phyloP scores from a whole-genome alignment of 108 stramenopile species.

The Pseudonitzschia multiseries region DNA sequence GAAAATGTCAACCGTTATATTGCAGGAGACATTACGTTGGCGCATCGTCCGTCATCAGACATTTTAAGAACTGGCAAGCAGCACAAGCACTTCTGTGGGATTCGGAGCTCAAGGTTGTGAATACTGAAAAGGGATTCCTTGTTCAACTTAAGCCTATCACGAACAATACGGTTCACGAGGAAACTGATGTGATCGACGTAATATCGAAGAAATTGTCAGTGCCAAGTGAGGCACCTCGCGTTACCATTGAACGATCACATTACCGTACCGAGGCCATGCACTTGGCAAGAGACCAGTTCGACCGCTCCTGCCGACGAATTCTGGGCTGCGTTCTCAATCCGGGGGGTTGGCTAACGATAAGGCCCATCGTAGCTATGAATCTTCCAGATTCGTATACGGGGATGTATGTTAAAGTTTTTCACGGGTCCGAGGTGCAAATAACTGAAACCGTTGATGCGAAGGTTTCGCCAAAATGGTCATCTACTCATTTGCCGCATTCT shows the following conservation, averaged over 20 bases:
- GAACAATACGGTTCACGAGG: neutral
- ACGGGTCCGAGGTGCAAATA: slow-evolving; percentile 45
- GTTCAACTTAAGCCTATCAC: slow-evolving; percentile 5
- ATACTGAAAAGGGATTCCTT: slow-evolving; percentile 8
- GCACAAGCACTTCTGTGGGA: slow-evolving; percentile 30
- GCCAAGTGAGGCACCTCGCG: slow-evolving; percentile 23
- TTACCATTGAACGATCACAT: slow-evolving; percentile 23
- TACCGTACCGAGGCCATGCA: slow-evolving; percentile 24
- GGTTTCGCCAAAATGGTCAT: slow-evolving; percentile 55
- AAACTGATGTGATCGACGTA: neutral
- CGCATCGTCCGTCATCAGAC: slow-evolving; percentile 12
- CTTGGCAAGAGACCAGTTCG: slow-evolving; percentile 49
- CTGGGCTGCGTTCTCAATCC: slow-evolving; percentile 62
- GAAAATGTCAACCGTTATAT: slow-evolving; percentile 8
- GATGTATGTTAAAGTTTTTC: slow-evolving; percentile 74
- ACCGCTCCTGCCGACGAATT: slow-evolving; percentile 49
- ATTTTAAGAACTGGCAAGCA: slow-evolving; percentile 37
- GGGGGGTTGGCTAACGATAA: slow-evolving; percentile 74
- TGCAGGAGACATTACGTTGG: slow-evolving; percentile 19
- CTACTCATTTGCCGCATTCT: neutral
- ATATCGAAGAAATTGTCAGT: slow-evolving; percentile 21
- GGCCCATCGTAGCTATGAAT: slow-evolving; percentile 80
- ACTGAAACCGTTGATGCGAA: slow-evolving; percentile 67
- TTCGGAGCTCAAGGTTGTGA: slow-evolving; percentile 15
- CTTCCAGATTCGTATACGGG: slow-evolving; percentile 69